A percentile compares a stretch with the other conserved stretches of the same genome.
Evolutionary conservation across 2,329 filamentous ascomycete species (phyloP).

Genomic region (Curvularia hawaiiensis): DNA sequence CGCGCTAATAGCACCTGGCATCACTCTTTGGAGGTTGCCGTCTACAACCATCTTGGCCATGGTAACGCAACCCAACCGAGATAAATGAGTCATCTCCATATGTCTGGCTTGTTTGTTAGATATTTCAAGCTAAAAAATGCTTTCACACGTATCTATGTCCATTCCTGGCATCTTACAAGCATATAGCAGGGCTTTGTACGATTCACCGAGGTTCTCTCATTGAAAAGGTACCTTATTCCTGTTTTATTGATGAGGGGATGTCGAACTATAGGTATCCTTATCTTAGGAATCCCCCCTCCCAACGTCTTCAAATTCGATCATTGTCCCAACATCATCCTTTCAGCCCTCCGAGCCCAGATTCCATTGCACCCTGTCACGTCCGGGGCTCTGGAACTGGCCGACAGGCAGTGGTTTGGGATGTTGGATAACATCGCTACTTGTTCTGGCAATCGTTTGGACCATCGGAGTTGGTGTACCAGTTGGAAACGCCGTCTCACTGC

Average conservation of each 20-base stretch:
- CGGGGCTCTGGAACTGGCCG: slow-evolving; percentile 20
- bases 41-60: background rate
- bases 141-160: background rate
- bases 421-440: slow-evolving; percentile 37
- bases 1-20: slow-evolving; percentile 19
- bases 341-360: slow-evolving; percentile 40
- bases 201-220: background rate
- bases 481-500: slow-evolving; percentile 31
- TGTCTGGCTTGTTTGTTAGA: background rate
- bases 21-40: background rate
- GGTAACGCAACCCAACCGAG: background rate
- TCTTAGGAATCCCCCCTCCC: background rate
- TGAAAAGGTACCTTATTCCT: background rate
- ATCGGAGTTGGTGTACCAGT: slow-evolving; percentile 16
- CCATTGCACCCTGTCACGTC: slow-evolving; percentile 41
- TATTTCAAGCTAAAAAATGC: background rate
- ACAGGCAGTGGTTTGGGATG: slow-evolving; percentile 35
- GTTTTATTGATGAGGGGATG: background rate
- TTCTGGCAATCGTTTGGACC: slow-evolving; percentile 24
- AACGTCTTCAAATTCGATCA: background rate
- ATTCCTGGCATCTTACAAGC: background rate
- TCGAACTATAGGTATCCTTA: background rate
- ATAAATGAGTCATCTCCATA: background rate
- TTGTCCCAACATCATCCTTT: background rate
- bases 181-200: background rate